Percentiles rank a stretch among this genome's conserved stretches.
These are phyloP conservation scores for Fragaria ananassa DNA, from an alignment of 306 rosid genomes.

Conservation along the genomic window DNA sequence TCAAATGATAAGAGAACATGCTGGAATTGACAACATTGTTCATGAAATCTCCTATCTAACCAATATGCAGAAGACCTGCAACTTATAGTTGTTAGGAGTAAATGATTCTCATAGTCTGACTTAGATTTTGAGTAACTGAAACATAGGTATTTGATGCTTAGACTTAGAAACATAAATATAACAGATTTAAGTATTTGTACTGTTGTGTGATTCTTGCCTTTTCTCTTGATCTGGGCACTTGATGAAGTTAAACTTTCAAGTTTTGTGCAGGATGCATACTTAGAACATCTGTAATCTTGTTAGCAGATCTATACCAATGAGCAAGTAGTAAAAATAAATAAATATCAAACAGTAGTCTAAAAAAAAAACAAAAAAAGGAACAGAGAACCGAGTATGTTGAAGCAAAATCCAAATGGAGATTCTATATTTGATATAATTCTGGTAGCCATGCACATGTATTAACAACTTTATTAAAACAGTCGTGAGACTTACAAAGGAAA, in stretches of 20 bases:
- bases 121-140: neutral
- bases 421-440: neutral
- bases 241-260: neutral
- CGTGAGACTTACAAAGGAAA: conserved; percentile 4
- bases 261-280: neutral
- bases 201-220: neutral
- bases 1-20: neutral
- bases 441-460: neutral
- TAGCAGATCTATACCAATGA: neutral
- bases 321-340: neutral
- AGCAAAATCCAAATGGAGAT: neutral
- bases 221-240: neutral
- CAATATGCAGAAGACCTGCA: neutral
- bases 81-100: neutral
- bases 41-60: neutral
- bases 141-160: neutral
- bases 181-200: neutral
- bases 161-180: neutral
- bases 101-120: neutral
- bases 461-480: neutral
- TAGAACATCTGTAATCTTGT: neutral
- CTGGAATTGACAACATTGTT: neutral
- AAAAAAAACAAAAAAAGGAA: neutral
- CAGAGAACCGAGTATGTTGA: neutral
- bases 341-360: neutral